Evolutionary conservation across 2,329 filamentous ascomycete genomes (phyloP).

Genomic region (Shiraia bambusicola): DNA sequence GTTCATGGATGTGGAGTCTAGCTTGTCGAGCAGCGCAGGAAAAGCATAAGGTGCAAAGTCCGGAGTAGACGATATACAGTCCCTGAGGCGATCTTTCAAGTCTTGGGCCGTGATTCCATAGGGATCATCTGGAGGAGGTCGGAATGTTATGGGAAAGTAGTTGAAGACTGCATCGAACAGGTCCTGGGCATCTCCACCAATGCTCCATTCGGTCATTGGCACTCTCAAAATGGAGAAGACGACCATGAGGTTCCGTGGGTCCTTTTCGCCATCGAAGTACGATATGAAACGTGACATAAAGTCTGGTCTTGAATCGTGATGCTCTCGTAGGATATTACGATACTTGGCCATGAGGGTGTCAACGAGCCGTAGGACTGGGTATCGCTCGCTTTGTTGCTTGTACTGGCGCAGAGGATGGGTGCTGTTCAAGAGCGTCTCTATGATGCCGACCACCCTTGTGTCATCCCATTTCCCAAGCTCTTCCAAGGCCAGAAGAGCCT

Average conservation of each 20-base stretch:
- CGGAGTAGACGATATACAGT: constrained; percentile 63
- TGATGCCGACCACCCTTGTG: constrained; percentile 56
- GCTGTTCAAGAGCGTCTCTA: constrained; percentile 54
- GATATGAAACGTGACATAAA: constrained; percentile 64
- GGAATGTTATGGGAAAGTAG: constrained; percentile 72
- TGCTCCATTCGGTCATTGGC: constrained; percentile 68
- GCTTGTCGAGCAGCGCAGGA: constrained; percentile 67
- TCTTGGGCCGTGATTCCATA: constrained; percentile 70
- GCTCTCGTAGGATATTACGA: constrained; percentile 42
- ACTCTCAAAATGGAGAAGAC: constrained; percentile 68
- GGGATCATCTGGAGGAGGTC: constrained; percentile 67
- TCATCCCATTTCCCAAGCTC: constrained; percentile 61
- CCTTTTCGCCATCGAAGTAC: constrained; percentile 68
- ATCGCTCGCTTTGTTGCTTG: constrained; percentile 62
- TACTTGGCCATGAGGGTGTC: constrained; percentile 64
- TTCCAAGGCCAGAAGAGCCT: constrained; percentile 61
- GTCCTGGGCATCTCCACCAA: constrained; percentile 56
- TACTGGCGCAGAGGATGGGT: constrained; percentile 62
- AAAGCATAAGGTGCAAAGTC: constrained; percentile 68
- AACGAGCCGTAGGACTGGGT: constrained; percentile 62
- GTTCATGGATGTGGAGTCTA: constrained; percentile 68
- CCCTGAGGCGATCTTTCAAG: constrained; percentile 63
- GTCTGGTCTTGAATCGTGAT: constrained; percentile 54
- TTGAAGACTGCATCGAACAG: constrained; percentile 71
- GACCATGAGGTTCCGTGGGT: constrained; percentile 69